Base-by-base conservation (phyloP, 306 rosid species). In the Carpinus fangiana region DNA sequence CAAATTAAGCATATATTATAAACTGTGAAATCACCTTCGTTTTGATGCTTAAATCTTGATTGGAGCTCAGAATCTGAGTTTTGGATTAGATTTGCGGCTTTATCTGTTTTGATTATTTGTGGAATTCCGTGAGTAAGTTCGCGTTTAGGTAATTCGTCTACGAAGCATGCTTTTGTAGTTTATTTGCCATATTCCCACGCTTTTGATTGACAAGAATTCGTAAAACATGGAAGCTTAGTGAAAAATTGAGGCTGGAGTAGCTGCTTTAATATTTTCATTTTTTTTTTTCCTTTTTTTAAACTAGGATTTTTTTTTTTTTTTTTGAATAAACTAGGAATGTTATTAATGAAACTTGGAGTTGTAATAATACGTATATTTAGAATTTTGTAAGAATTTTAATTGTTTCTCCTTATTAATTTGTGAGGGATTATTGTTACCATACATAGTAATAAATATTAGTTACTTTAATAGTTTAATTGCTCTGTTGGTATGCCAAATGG, bases 21-120 rank as follows among this genome's bases (percentile, higher is more conserved):
- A 72, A 2, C 54, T 56, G 14, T 41, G 11, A 11, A 71, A 70
- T 78, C 60, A 7, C 14, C 5, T 73, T 76, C 66, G 12, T 76
- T 70, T 65, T 16, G 72, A 5, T 74, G 55, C 65, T 68, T 69
- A n/a, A 73, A 41, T 67, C 70, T 41, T 20, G 77, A 36, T 75
- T 57, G 17, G 68, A 60, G 50, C 73, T 79, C 21, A 4, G 45
- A 16, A 59, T 72, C 70, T 74, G 20, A 54, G 43, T 14, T 64
- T 56, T 72, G n/a, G 73, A 48, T 57, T 62, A 34, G 71, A 54
- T 51, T 53, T 57, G 48, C 60, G 71, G 71, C 56, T 65, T 60
- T 76, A 72, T 55, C 73, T 78, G 46, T 74, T 41, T 5, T 41
- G 45, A 41, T 41, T 41, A 41, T 41, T 41, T 41, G 45, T 41